These are phyloP conservation scores for Turnera subulata DNA, from an alignment of 345 rosid genomes.

Conservation along the genomic window DNA sequence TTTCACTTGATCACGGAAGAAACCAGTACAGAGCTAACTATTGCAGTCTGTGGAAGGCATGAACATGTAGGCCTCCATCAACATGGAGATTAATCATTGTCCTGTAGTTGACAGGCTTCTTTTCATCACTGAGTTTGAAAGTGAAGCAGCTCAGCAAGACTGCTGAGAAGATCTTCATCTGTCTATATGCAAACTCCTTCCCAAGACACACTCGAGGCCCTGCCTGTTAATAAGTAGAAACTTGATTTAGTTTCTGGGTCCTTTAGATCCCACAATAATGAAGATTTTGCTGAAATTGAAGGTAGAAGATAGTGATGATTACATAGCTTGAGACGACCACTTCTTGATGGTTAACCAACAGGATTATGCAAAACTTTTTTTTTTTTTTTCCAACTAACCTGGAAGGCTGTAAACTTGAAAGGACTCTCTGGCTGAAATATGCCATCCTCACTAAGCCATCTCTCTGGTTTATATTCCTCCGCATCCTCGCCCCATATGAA, in stretches of 20 bases:
- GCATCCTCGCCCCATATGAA: constrained; percentile 55
- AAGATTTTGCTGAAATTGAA: neutral
- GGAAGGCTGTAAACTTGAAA: constrained; percentile 61
- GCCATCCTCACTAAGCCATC: constrained; percentile 52
- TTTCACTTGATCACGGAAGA: too few relatives aligned
- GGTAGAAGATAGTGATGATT: neutral
- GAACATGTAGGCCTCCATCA: constrained; percentile 57
- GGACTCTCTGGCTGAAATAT: constrained; percentile 41
- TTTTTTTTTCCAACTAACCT: constrained; percentile 30
- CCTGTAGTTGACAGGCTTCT: constrained; percentile 38
- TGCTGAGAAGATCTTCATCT: constrained; percentile 58
- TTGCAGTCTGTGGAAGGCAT: constrained; percentile 21
- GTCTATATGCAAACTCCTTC: constrained; percentile 54
- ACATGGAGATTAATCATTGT: constrained; percentile 59
- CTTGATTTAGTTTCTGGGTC: neutral
- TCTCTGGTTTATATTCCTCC: constrained; percentile 44
- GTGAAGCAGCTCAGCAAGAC: constrained; percentile 31
- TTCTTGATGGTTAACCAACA: too few relatives aligned
- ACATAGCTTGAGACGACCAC: too few relatives aligned
- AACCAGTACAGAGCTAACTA: too few relatives aligned
- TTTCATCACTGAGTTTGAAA: constrained; percentile 45
- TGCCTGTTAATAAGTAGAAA: constrained; percentile 36
- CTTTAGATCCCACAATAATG: neutral
- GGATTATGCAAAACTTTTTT: too few relatives aligned
- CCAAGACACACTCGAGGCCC: constrained; percentile 61